phyloP scores from a whole-genome alignment of 2,329 filamentous ascomycete genomes.

The Pseudocercospora crystallina region DNA sequence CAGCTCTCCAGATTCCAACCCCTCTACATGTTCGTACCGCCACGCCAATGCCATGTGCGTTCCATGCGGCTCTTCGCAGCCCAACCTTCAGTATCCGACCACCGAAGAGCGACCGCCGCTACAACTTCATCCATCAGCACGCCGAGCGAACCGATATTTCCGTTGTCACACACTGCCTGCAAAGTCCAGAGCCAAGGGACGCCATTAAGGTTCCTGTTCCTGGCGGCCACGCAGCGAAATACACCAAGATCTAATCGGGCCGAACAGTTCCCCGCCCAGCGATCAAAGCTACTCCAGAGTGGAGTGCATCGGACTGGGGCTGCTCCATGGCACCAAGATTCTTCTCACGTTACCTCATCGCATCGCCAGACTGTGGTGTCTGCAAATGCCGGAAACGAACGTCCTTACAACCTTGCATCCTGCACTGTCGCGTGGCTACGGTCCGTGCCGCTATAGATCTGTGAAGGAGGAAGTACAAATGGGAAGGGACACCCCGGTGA shows the following conservation, averaged over 20 bases:
- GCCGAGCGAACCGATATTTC: not conserved
- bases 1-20: too few species aligned
- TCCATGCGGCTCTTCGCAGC: too few species aligned
- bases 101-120: slow-evolving; percentile 6
- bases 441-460: not conserved
- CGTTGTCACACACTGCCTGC: not conserved
- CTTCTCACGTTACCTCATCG: slow-evolving; percentile 5
- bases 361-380: not conserved
- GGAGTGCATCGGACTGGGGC: too few species aligned
- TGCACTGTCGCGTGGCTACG: too few species aligned
- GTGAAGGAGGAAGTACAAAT: slow-evolving; percentile 2
- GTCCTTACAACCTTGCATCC: too few species aligned
- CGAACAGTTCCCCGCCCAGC: not conserved
- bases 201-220: not conserved
- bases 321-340: too few species aligned
- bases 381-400: too few species aligned
- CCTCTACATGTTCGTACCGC: too few species aligned
- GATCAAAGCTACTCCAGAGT: too few species aligned
- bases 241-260: not conserved
- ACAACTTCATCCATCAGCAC: not conserved
- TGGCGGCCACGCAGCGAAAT: not conserved
- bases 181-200: not conserved
- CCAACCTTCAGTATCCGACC: slow-evolving; percentile 4
- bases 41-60: too few species aligned
- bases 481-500: not conserved